A percentile compares a stretch with the other conserved stretches of the same genome.
Evolutionary conservation across 208 protist species (phyloP).

Genomic region (Leishmania tarentolae): DNA sequence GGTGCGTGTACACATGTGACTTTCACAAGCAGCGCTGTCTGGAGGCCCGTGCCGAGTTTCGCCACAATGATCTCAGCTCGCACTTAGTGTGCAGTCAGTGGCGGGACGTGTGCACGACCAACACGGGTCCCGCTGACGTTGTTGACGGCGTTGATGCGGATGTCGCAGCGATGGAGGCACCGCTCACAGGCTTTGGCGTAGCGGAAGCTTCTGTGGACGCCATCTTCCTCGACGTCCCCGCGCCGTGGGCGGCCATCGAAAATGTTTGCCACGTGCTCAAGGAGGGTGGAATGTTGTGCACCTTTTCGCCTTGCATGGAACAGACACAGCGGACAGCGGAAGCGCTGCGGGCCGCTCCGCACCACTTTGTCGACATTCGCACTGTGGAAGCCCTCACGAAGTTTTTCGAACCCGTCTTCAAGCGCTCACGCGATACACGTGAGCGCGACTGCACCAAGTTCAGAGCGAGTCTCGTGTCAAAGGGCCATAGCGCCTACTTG

Average conservation of each 20-base stretch:
- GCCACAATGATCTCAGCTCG: conserved; percentile 55
- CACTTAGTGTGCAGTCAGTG: conserved; percentile 76
- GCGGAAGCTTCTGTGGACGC: conserved; percentile 76
- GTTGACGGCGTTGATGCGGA: conserved; percentile 38
- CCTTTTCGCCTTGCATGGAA: conserved; percentile 95
- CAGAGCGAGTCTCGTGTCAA: conserved; percentile 55
- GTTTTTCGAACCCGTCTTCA: conserved; percentile 74
- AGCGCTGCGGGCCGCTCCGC: conserved; percentile 58
- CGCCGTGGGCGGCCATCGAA: conserved; percentile 86
- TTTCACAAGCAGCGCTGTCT: conserved; percentile 88
- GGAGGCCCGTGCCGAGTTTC: conserved; percentile 80
- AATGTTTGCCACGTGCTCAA: conserved; percentile 85
- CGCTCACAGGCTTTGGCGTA: conserved; percentile 74
- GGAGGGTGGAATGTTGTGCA: conserved; percentile 88
- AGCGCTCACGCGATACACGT: conserved; percentile 43
- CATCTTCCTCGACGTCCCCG: conserved; percentile 93
- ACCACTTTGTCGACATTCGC: conserved; percentile 86
- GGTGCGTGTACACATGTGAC: conserved; percentile 86
- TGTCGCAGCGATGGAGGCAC: conserved; percentile 43
- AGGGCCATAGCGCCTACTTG: conserved; percentile 93
- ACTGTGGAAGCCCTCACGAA: conserved; percentile 88
- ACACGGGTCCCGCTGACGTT: conserved; percentile 20
- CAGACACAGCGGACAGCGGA: conserved; percentile 87
- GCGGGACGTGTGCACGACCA: conserved; percentile 84
- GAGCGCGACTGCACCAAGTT: conserved; percentile 55